Percentiles rank a stretch among this genome's conserved stretches.
Conservation (phyloP, 768 basidiomycete species). For the Xerocomus spinulosus region DNA sequence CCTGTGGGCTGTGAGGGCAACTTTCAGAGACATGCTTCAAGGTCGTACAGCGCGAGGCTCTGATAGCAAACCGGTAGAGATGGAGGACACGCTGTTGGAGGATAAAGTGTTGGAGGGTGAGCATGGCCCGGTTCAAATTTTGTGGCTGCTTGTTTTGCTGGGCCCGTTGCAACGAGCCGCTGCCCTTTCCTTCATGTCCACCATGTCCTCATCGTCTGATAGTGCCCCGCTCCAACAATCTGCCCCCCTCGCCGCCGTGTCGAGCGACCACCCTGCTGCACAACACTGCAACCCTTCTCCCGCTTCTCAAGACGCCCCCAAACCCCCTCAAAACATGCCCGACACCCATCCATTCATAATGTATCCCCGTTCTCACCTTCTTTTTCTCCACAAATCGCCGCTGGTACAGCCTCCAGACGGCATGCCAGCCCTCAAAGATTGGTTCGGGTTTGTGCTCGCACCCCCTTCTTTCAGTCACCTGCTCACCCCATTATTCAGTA, state of each 20-base stretch:
- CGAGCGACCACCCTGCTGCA: slow-evolving; percentile 31
- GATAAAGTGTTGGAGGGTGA: slow-evolving; percentile 72
- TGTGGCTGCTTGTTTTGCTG: slow-evolving; percentile 20
- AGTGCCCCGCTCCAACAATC: slow-evolving; percentile 13
- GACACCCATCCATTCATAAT: slow-evolving; percentile 46
- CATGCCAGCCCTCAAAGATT: slow-evolving; percentile 81
- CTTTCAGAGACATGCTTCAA: background rate
- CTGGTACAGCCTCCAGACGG: slow-evolving; percentile 63
- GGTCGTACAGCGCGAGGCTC: slow-evolving; percentile 58
- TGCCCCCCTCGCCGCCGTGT: slow-evolving; percentile 25
- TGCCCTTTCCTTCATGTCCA: slow-evolving; percentile 17
- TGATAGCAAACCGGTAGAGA: slow-evolving; percentile 64
- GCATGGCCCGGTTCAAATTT: slow-evolving; percentile 13
- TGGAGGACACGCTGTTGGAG: slow-evolving; percentile 55
- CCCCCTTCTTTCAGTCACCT: slow-evolving; percentile 1
- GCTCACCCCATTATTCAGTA: slow-evolving; percentile 32
- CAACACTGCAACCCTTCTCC: slow-evolving; percentile 13
- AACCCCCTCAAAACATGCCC: slow-evolving; percentile 17
- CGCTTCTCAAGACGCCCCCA: slow-evolving; percentile 7
- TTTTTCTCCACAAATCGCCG: slow-evolving; percentile 68
- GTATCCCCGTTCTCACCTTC: slow-evolving; percentile 67
- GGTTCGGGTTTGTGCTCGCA: slow-evolving; percentile 70
- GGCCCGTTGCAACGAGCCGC: slow-evolving; percentile 2
- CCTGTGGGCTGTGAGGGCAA: slow-evolving; percentile 34
- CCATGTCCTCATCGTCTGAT: slow-evolving; percentile 33